Evolutionary conservation across 1,284 basidiomycete genomes (phyloP).

Genomic region (Pterulicium gracile): DNA sequence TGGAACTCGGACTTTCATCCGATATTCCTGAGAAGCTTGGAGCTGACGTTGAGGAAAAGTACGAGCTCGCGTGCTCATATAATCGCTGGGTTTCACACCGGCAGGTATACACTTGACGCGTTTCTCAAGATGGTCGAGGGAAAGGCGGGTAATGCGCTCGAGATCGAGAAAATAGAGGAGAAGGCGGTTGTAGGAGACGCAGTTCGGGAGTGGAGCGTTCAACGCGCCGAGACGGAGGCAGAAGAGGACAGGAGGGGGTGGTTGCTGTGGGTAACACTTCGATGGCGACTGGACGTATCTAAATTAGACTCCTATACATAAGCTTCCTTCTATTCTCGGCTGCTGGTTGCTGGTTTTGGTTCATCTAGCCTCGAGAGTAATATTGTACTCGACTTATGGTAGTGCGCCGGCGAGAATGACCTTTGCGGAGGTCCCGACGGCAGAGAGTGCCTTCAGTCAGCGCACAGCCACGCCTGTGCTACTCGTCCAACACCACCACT

Average conservation of each 20-base stretch:
- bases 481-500: conserved; percentile 5
- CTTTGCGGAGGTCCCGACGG: no score
- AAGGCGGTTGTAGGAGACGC: conserved; percentile 28
- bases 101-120: conserved; percentile 52
- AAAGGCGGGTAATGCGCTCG: conserved; percentile 25
- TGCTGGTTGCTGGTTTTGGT: no score
- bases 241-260: conserved; percentile 55
- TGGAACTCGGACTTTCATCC: conserved; percentile 57
- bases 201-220: conserved; percentile 40
- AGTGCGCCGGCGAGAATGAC: no score
- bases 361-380: no score
- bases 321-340: no score
- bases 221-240: conserved; percentile 39
- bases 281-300: conserved; percentile 35
- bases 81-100: conserved; percentile 65
- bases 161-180: conserved; percentile 38
- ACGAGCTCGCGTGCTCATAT: conserved; percentile 40
- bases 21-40: conserved; percentile 41
- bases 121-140: conserved; percentile 33
- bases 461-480: conserved; percentile 9
- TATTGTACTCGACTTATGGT: no score
- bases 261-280: conserved; percentile 56
- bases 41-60: conserved; percentile 30
- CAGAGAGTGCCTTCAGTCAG: no score
- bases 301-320: no score